These are phyloP conservation scores for Corylus americana DNA, from an alignment of 306 rosid genomes.

Conservation along the genomic window DNA sequence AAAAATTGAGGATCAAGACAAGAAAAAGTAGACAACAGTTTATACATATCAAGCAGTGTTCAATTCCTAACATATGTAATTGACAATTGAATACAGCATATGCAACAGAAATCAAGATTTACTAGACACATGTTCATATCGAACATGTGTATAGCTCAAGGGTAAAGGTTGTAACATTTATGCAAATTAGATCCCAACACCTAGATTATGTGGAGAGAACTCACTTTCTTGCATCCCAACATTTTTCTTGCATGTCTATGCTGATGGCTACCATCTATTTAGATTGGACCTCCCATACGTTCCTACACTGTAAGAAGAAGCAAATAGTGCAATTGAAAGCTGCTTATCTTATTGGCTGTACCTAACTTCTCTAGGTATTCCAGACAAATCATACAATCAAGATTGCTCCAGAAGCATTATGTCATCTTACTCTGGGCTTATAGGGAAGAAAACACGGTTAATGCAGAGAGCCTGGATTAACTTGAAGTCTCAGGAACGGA, in stretches of 20 bases:
- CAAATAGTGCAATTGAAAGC: not conserved
- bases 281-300: not conserved
- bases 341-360: not conserved
- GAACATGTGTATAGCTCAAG: not conserved
- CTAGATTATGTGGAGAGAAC: not conserved
- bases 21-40: not conserved
- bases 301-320: not conserved
- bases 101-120: not conserved
- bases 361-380: not conserved
- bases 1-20: not conserved
- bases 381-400: not conserved
- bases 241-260: not conserved
- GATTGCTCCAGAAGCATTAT: not conserved
- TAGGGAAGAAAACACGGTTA: not conserved
- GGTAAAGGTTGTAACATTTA: constrained; percentile 2
- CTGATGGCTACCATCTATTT: not conserved
- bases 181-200: constrained; percentile 1
- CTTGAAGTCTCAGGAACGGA: not conserved
- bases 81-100: not conserved
- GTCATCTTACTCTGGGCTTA: not conserved
- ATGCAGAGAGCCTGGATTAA: not conserved
- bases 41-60: not conserved
- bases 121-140: not conserved
- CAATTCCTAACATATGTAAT: not conserved
- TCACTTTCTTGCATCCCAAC: not conserved